Conservation (phyloP, 192 early-diverging fungal genomes). For the Backusella parvicylindrica region DNA sequence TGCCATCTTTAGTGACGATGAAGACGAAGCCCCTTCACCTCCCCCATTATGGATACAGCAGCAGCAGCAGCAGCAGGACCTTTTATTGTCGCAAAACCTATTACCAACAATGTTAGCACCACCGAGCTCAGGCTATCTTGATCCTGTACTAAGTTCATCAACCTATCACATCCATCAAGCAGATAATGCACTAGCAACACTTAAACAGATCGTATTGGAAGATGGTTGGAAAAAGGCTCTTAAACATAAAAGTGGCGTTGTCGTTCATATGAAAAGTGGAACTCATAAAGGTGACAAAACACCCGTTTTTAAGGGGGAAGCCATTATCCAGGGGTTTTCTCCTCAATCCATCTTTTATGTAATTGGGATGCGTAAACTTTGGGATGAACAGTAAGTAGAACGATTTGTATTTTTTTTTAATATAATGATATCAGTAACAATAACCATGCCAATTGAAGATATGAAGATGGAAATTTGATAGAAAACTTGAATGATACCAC, state of each 20-base stretch:
- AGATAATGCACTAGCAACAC: conserved; percentile 39
- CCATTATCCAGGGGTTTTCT: conserved; percentile 42
- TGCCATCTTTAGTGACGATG: conserved; percentile 32
- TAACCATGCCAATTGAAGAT: conserved; percentile 10
- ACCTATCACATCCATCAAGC: conserved; percentile 48
- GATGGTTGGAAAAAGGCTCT: conserved; percentile 50
- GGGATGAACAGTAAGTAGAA: conserved; percentile 49
- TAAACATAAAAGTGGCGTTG: conserved; percentile 48
- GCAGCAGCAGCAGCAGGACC: background rate
- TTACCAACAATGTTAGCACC: background rate
- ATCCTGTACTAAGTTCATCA: conserved; percentile 29
- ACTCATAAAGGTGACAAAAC: conserved; percentile 40
- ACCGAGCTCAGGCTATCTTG: conserved; percentile 6
- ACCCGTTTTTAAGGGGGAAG: conserved; percentile 50
- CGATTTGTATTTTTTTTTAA: too few species aligned
- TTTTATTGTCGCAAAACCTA: background rate
- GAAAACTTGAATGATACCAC: conserved; percentile 38
- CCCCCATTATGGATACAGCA: conserved; percentile 7
- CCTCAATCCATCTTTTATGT: conserved; percentile 55
- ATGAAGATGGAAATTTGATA: conserved; percentile 38
- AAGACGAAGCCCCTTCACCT: conserved; percentile 7
- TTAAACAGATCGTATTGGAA: conserved; percentile 43
- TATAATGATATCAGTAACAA: background rate
- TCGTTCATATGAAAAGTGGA: conserved; percentile 47
- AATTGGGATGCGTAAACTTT: conserved; percentile 50